Base-by-base conservation (phyloP, 2,329 filamentous ascomycete species). In the Sporothrix pallida region DNA sequence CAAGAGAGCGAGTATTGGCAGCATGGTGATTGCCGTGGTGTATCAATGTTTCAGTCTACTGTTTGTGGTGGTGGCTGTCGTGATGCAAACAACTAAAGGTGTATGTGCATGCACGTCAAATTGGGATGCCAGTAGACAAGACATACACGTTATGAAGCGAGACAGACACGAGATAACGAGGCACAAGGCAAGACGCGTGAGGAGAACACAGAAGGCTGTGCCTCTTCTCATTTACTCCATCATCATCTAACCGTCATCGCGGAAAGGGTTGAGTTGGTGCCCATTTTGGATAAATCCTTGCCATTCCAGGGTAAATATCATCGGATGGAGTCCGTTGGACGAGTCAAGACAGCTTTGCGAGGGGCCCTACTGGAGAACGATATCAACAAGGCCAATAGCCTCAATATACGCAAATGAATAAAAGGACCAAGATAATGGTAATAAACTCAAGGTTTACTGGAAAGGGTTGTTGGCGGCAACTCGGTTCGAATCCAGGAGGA, bases 221-320 rank as follows among this genome's bases (percentile, higher is more conserved):
- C 12, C 17, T 44, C 15, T 63, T 12, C 46, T 12, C 8, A n/a
- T 13, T 5, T 62, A 42, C 58, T 54, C 5, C 17, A 20, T 9
- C 58, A 31, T 37, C 58, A 6, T 46, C 17, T n/a, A 42, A 1
- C 13, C 50, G 9, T 20, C 50, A 54, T 9, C 37, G 37, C 17
- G 37, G 60, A 65, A 42, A 37, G 31, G 31, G 31, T 37, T 37
- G 31, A 37, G 31, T 37, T 37, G 60, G 1, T 65, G 42, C 37
- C 60, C 37, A 46, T 46, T 65, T 46, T 65, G 60, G 58, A 63
- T 65, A 65, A 46, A 65, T 42, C 37, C n/a, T 13, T n/a, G 10
- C 10, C 23, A 26, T 37, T 5, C 31, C 9, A 37, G 60, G 60
- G 31, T 63, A 44, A 20, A 42, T 44, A 37, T 37, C 13, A 4